phyloP scores from a whole-genome alignment of 305 asterid genomes.

The Solanum chacoense region DNA sequence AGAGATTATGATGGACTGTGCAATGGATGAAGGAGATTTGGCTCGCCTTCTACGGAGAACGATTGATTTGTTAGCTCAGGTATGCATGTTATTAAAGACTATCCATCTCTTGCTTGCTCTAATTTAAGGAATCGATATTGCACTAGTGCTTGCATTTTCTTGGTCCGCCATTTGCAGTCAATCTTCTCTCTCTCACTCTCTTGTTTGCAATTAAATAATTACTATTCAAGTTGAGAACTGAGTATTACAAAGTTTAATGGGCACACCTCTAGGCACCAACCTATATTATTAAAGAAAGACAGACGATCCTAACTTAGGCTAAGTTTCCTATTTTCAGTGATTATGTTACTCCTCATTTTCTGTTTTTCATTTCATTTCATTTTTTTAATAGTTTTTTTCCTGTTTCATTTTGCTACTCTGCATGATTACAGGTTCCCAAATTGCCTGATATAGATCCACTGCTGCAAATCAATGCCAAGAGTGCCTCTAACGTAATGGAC shows the following conservation, averaged over 20 bases:
- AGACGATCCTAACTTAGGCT: background rate
- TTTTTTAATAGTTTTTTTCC: background rate
- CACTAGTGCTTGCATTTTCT: background rate
- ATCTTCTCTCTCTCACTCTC: background rate
- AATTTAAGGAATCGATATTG: background rate
- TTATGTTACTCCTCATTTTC: background rate
- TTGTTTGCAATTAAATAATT: background rate
- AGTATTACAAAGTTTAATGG: background rate
- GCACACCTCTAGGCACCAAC: background rate
- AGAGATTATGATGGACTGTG: slow-evolving; percentile 98
- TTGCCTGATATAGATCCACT: slow-evolving; percentile 73
- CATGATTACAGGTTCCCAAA: slow-evolving; percentile 66
- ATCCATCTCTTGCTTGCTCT: background rate
- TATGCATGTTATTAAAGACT: slow-evolving; percentile 5
- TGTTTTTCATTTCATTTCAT: background rate
- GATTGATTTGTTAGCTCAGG: slow-evolving; percentile 91
- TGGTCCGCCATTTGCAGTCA: background rate
- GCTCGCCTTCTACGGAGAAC: slow-evolving; percentile 92
- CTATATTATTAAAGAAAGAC: background rate
- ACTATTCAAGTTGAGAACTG: background rate
- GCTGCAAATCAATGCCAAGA: slow-evolving; percentile 77
- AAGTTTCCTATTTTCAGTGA: background rate
- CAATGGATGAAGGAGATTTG: slow-evolving; percentile 98
- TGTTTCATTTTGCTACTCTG: background rate
- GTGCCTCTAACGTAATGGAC: slow-evolving; percentile 85